phyloP scores from a whole-genome alignment of 2,329 filamentous ascomycete genomes.

The Tolypocladium inflatum region DNA sequence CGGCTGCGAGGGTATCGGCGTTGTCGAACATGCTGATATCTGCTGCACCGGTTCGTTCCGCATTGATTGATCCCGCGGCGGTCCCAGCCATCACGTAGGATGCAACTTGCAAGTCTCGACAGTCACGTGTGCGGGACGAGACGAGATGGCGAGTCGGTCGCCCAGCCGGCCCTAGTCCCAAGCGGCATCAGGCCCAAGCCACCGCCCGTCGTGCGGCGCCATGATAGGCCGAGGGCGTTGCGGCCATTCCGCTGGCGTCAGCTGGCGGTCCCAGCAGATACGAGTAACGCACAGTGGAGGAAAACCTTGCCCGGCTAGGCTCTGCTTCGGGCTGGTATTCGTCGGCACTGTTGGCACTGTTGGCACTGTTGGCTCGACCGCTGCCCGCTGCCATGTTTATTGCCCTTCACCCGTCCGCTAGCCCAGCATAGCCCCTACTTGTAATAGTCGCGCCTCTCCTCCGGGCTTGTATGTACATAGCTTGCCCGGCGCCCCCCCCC shows the following conservation, averaged over 20 bases:
- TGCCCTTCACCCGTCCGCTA: not conserved
- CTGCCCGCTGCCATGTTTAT: not conserved
- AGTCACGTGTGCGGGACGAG: not conserved
- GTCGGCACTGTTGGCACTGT: not conserved
- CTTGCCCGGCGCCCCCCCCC: slow-evolving; percentile 1
- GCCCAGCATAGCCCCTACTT: not conserved
- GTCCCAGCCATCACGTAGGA: not conserved
- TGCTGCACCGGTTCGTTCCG: not conserved
- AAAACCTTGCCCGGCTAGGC: not conserved
- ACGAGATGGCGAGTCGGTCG: not conserved
- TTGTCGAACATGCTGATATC: too few species aligned
- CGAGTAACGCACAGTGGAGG: too few species aligned
- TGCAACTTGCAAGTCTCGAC: not conserved
- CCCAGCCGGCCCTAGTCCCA: not conserved
- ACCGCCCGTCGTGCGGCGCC: not conserved
- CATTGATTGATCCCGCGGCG: not conserved
- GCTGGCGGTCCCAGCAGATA: not conserved
- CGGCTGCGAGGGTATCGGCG: too few species aligned
- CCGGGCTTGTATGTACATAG: too few species aligned
- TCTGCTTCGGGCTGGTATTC: not conserved
- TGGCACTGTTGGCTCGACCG: not conserved
- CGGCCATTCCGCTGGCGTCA: not conserved
- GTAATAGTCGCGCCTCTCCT: not conserved
- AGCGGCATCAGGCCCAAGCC: not conserved
- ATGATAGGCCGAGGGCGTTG: not conserved